Conservation (phyloP, 2,329 filamentous ascomycete species). For the Fusarium kyushuense region DNA sequence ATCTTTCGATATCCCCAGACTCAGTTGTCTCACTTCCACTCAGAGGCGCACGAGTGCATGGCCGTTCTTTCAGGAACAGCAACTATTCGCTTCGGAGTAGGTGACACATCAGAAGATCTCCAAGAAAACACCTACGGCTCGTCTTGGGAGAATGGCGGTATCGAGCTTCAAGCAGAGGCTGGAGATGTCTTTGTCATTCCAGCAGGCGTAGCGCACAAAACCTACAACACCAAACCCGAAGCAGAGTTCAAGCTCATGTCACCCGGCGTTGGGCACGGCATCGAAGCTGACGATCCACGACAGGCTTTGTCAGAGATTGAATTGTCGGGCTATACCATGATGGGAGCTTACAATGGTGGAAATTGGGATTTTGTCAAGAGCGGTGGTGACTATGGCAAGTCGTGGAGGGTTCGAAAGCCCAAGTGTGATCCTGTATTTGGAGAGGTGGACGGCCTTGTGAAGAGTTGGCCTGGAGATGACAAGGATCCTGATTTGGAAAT, state of each 20-base stretch:
- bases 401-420: constrained; percentile 40
- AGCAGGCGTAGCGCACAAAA: constrained; percentile 68
- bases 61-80: constrained; percentile 65
- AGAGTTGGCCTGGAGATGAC: constrained; percentile 30
- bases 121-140: constrained; percentile 56
- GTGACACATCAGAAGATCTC: constrained; percentile 57
- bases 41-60: constrained; percentile 68
- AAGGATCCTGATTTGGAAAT: not conserved
- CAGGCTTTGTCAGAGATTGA: constrained; percentile 53
- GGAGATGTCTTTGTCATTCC: constrained; percentile 72
- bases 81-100: constrained; percentile 66
- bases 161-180: constrained; percentile 60
- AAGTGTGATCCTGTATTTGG: constrained; percentile 39
- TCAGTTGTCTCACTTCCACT: constrained; percentile 69
- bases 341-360: constrained; percentile 62
- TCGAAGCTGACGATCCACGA: constrained; percentile 52
- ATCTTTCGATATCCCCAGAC: constrained; percentile 68
- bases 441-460: constrained; percentile 5
- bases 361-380: constrained; percentile 40
- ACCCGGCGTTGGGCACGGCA: constrained; percentile 57
- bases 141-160: constrained; percentile 59
- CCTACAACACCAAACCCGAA: constrained; percentile 56
- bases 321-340: constrained; percentile 49
- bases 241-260: constrained; percentile 54
- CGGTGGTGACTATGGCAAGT: constrained; percentile 38